Base-by-base conservation (phyloP, 225 moss, liverwort and hornwort genomes). In the Straminergon stramineum region DNA sequence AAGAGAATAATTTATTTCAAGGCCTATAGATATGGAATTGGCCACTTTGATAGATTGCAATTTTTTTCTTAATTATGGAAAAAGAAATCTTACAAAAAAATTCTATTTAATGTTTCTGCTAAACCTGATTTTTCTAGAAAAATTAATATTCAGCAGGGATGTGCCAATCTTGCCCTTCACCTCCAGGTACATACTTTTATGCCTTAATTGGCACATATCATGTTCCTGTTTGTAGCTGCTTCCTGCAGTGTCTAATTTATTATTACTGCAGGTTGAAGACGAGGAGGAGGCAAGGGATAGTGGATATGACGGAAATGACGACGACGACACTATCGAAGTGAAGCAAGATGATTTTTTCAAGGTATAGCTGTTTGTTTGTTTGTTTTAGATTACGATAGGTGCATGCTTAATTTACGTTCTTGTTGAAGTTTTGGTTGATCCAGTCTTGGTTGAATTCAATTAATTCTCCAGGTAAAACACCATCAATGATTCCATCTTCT, bases 321-420 rank as follows among this genome's bases (percentile, higher is more conserved):
- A 89, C 69, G 86, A 92, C 22, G 88, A 88, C 55, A 87, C 37
- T 83, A 89, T 99, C 84, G 90, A 93, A 81, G 99, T 99, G 83
- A 97, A 92, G 91, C 96, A 97, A 88, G 97, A 97, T 79, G 97
- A 99, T 85, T 99, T 99, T 81, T 60, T 96, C 6, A 96, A 97
- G 98, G 98, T 99, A 92, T 41, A 34, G 37, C 61, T 78, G 22
- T 58, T 66, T 19, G 10, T 61, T 63, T 17, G 23, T 63, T 56
- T 43, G 64, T 56, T 62, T 82, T 10, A 75, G 53, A 82, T 27
- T 66, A 37, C 22, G 65, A 62, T 41, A 86, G 37, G 64, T 66
- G 58, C 57, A n/a, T 85, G 81, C 35, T 56, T 43, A 32, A 30
- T 76, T 81, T 6, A 2, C 30, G 26, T 13, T 39, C 45, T 64